These are phyloP conservation scores for Massariosphaeria phaeospora DNA, from an alignment of 495 filamentous ascomycete genomes.

Conservation along the genomic window DNA sequence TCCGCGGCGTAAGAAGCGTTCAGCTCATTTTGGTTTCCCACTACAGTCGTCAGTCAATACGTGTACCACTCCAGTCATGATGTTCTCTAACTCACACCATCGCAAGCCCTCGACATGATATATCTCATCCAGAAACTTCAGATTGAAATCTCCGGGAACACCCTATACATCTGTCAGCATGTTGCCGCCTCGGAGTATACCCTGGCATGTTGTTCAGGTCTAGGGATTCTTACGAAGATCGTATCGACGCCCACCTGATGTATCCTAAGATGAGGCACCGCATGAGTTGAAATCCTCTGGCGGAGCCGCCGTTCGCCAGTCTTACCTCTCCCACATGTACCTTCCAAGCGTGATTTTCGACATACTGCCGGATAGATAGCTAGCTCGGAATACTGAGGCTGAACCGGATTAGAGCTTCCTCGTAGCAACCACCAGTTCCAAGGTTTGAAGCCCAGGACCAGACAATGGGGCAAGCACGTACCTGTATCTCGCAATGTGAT, in stretches of 20 bases:
- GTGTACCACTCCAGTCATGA: neutral
- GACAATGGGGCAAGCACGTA: no score
- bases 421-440: no score
- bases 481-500: no score
- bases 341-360: conserved; percentile 37
- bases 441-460: no score
- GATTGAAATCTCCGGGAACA: conserved; percentile 37
- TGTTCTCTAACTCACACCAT: conserved; percentile 28
- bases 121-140: conserved; percentile 40
- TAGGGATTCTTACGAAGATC: conserved; percentile 36
- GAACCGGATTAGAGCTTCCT: no score
- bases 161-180: conserved; percentile 18
- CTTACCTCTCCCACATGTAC: conserved; percentile 39
- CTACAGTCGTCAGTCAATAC: conserved; percentile 6
- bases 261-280: conserved; percentile 16
- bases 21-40: conserved; percentile 43
- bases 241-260: conserved; percentile 37
- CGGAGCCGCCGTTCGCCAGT: no score
- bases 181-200: neutral
- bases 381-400: no score
- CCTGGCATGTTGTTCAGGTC: conserved; percentile 10
- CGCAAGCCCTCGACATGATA: conserved; percentile 38
- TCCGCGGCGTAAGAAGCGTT: conserved; percentile 42
- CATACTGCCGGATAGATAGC: no score
- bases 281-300: no score